A percentile compares a stretch with the other conserved stretches of the same genome.
These are phyloP conservation scores for Stephanodiscus minutulus DNA, from an alignment of 108 stramenopile genomes.

Conservation along the genomic window DNA sequence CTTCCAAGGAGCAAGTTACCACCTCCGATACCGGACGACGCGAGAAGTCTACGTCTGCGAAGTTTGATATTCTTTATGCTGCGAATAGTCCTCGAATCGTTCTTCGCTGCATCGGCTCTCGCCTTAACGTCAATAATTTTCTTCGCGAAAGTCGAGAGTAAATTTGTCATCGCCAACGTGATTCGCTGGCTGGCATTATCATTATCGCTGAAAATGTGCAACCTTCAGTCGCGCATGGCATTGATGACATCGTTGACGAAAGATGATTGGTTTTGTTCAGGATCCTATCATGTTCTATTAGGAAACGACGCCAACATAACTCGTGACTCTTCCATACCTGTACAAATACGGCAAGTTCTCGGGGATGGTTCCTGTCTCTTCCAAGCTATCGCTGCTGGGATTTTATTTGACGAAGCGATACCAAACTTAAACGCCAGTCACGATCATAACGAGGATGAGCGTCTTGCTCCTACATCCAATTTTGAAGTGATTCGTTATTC, in stretches of 20 bases:
- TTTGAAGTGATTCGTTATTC: conserved; percentile 28
- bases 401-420: conserved; percentile 12
- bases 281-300: conserved; percentile 15
- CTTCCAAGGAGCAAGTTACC: not conserved
- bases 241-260: conserved; percentile 2
- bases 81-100: conserved; percentile 8
- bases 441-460: not conserved
- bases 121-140: not conserved
- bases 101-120: not conserved
- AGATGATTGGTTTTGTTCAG: conserved; percentile 31
- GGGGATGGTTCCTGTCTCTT: conserved; percentile 92
- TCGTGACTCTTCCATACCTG: conserved; percentile 13
- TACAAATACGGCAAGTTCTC: conserved; percentile 79
- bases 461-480: conserved; percentile 1
- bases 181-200: conserved; percentile 27
- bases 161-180: conserved; percentile 21
- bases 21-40: not conserved
- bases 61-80: not conserved
- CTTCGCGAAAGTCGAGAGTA: not conserved
- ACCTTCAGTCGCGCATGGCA: conserved; percentile 30
- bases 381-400: conserved; percentile 59
- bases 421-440: not conserved
- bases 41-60: too few relatives aligned
- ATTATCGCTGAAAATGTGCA: conserved; percentile 19
- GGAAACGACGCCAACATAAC: not conserved